phyloP scores from a whole-genome alignment of 2,329 filamentous ascomycete species.

The Aciculosporium take region DNA sequence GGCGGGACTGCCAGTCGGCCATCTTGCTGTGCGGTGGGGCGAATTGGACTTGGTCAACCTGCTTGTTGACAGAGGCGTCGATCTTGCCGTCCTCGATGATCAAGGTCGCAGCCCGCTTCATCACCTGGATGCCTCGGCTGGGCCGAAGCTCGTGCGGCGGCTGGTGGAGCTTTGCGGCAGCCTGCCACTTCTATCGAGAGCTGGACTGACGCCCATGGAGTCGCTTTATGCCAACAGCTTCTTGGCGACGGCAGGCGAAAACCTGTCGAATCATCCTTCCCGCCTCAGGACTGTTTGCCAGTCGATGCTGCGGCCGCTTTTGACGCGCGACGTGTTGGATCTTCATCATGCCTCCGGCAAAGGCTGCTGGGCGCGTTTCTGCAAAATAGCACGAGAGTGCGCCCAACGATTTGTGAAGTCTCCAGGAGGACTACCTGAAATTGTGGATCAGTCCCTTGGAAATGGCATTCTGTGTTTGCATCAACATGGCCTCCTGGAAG shows the following conservation, averaged over 20 bases:
- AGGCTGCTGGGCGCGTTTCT: conserved; percentile 16
- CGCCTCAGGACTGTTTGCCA: conserved; percentile 9
- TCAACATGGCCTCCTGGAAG: not conserved
- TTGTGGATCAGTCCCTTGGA: not conserved
- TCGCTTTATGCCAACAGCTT: conserved; percentile 16
- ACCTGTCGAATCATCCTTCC: conserved; percentile 13
- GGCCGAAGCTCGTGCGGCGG: conserved; percentile 10
- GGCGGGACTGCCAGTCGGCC: conserved; percentile 4
- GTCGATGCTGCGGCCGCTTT: conserved; percentile 9
- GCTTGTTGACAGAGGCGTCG: conserved; percentile 10
- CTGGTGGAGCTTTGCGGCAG: conserved; percentile 13
- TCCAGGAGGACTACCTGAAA: not conserved
- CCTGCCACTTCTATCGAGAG: conserved; percentile 4
- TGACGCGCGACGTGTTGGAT: conserved; percentile 13
- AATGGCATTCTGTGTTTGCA: not conserved
- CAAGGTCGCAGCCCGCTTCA: conserved; percentile 11
- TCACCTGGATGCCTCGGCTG: conserved; percentile 14
- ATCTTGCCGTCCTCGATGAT: conserved; percentile 7
- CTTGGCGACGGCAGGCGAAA: not conserved
- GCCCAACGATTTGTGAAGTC: not conserved
- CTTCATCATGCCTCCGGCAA: conserved; percentile 8
- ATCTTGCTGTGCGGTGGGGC: conserved; percentile 15
- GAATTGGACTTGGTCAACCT: conserved; percentile 10
- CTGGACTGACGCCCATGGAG: conserved; percentile 15
- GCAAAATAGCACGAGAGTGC: not conserved